Evolutionary conservation across 148 eudicot species (phyloP).

Genomic region (Rhododendron ferrugineum): DNA sequence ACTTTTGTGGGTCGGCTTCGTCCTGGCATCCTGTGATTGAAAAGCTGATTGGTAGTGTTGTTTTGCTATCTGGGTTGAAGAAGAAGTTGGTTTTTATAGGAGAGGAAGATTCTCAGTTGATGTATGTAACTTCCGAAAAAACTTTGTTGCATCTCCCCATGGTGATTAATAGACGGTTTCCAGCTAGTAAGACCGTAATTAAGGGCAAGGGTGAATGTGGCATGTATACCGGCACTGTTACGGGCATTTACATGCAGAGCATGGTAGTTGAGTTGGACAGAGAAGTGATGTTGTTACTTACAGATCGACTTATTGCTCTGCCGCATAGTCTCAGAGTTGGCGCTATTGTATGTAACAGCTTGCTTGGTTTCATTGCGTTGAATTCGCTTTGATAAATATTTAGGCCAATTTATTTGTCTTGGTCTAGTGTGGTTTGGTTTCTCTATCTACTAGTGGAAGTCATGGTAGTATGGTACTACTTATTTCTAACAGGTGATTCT

Average conservation of each 20-base stretch:
- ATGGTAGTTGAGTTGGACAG: conserved; percentile 76
- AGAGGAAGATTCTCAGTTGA: conserved; percentile 48
- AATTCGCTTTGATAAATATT: neutral
- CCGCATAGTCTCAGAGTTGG: conserved; percentile 78
- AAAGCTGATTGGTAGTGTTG: conserved; percentile 41
- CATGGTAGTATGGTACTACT: neutral
- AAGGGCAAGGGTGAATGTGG: conserved; percentile 53
- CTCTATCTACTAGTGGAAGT: neutral
- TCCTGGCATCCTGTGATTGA: conserved; percentile 60
- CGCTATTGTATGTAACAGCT: conserved; percentile 56
- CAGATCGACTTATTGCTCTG: conserved; percentile 43
- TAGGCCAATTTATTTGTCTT: neutral
- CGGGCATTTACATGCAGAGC: conserved; percentile 64
- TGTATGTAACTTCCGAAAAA: conserved; percentile 49
- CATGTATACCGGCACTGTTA: conserved; percentile 62
- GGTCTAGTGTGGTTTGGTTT: neutral
- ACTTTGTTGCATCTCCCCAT: conserved; percentile 27
- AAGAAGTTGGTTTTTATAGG: conserved; percentile 68
- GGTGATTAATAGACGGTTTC: conserved; percentile 6
- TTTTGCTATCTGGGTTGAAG: conserved; percentile 45
- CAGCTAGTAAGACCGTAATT: conserved; percentile 8
- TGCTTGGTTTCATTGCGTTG: neutral
- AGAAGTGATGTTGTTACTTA: conserved; percentile 65
- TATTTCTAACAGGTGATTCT: neutral
- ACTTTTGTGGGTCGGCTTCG: conserved; percentile 49